phyloP scores from a whole-genome alignment of 2,329 filamentous ascomycete species.

The Westerdykella sp. region DNA sequence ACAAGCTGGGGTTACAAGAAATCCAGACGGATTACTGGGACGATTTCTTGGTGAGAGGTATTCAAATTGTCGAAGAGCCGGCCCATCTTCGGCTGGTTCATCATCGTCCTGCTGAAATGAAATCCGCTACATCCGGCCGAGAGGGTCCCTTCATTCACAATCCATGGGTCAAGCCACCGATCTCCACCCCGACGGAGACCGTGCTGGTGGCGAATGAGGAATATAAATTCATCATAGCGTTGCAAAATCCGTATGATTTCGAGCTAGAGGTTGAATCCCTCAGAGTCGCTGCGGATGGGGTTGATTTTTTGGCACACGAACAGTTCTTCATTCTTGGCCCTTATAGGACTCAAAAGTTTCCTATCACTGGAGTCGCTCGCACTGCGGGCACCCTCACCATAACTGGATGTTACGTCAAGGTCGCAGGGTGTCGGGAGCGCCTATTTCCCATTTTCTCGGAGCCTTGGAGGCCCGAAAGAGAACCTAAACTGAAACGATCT shows the following conservation, averaged over 20 bases:
- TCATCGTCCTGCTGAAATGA: constrained; percentile 30
- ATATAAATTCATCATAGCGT: constrained; percentile 69
- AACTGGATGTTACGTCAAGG: constrained; percentile 70
- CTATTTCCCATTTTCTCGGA: constrained; percentile 77
- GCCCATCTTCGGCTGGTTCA: constrained; percentile 24
- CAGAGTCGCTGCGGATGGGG: constrained; percentile 65
- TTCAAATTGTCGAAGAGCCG: constrained; percentile 51
- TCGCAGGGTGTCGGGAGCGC: constrained; percentile 74
- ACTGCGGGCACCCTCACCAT: constrained; percentile 64
- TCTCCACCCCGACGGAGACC: constrained; percentile 52
- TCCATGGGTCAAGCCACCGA: constrained; percentile 69
- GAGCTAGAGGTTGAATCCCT: constrained; percentile 85
- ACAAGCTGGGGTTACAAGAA: constrained; percentile 63
- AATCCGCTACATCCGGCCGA: constrained; percentile 32
- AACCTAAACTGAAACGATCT: constrained; percentile 69
- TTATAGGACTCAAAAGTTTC: constrained; percentile 73
- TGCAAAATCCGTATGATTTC: constrained; percentile 93
- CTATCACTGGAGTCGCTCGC: constrained; percentile 62
- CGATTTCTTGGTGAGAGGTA: constrained; percentile 83
- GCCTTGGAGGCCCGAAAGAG: constrained; percentile 64
- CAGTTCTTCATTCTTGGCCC: constrained; percentile 68
- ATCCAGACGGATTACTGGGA: constrained; percentile 91
- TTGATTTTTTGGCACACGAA: constrained; percentile 60
- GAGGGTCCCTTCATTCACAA: constrained; percentile 89
- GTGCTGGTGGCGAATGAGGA: constrained; percentile 73